A percentile compares a stretch with the other conserved stretches of the same genome.
These are phyloP conservation scores for Tylopilus sp. DNA, from an alignment of 768 basidiomycete genomes.

Conservation along the genomic window DNA sequence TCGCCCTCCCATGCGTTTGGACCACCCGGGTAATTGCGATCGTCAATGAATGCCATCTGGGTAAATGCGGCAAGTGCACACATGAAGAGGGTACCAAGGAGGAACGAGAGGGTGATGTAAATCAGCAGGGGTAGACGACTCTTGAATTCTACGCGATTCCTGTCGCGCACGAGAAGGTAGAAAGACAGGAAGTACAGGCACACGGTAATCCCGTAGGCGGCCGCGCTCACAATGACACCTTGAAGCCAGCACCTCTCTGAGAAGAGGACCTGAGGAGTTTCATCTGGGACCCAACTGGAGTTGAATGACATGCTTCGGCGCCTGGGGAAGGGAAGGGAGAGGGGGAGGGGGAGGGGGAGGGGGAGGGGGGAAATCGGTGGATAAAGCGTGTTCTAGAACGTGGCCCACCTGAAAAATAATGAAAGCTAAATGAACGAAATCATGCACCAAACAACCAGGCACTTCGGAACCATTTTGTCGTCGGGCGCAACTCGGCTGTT, in stretches of 20 bases:
- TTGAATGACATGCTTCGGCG: constrained; percentile 18
- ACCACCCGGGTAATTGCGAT: constrained; percentile 32
- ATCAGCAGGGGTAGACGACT: constrained; percentile 3
- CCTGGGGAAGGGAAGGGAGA: no score
- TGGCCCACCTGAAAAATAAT: not conserved
- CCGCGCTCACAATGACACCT: constrained; percentile 7
- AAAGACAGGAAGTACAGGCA: constrained; percentile 8
- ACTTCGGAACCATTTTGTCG: no score
- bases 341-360: not conserved
- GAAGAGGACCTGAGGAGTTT: constrained; percentile 12
- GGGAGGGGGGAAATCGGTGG: not conserved
- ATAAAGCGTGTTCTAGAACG: not conserved
- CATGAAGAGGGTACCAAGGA: constrained; percentile 18
- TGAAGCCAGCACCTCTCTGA: constrained; percentile 22
- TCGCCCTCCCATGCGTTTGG: constrained; percentile 23
- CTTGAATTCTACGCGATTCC: constrained; percentile 3
- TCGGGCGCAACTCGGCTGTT: not conserved
- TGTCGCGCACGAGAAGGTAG: constrained; percentile 4
- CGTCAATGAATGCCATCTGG: constrained; percentile 30
- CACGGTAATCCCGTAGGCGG: constrained; percentile 8
- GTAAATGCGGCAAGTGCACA: constrained; percentile 17
- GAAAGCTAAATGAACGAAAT: not conserved
- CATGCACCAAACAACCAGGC: no score
- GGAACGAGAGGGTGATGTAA: constrained; percentile 4
- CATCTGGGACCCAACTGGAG: constrained; percentile 17